Conservation (phyloP, 225 moss, liverwort and hornwort genomes). For the Polytrichum commune region DNA sequence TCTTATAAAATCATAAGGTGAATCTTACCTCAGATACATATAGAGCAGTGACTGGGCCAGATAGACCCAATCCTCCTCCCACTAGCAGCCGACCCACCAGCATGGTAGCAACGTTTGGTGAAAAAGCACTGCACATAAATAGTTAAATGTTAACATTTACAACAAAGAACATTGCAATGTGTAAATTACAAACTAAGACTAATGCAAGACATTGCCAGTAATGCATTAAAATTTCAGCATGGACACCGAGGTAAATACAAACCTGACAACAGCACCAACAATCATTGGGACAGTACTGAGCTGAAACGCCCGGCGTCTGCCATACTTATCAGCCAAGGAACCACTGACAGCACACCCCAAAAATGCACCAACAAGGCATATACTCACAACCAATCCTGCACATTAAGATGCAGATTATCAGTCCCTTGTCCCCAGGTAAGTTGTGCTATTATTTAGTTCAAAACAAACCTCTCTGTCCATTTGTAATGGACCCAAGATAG, state of each 20-base stretch:
- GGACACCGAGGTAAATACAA: not conserved
- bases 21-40: constrained; percentile 46
- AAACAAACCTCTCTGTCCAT: too few species aligned
- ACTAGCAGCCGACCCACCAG: constrained; percentile 47
- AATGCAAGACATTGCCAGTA: not conserved
- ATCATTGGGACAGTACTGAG: constrained; percentile 37
- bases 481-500: too few species aligned
- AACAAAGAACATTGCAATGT: not conserved
- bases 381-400: constrained; percentile 50
- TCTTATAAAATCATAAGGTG: not conserved
- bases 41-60: constrained; percentile 45
- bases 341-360: constrained; percentile 45
- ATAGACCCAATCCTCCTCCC: constrained; percentile 48
- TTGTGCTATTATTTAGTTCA: too few species aligned
- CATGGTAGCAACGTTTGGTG: constrained; percentile 36
- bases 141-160: not conserved
- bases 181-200: not conserved
- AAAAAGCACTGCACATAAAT: constrained; percentile 31
- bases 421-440: not conserved
- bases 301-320: constrained; percentile 47
- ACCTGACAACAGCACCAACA: constrained; percentile 36
- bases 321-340: constrained; percentile 45
- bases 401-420: not conserved
- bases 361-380: constrained; percentile 50
- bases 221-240: too few species aligned